Percentiles rank a stretch among this genome's conserved stretches.
Evolutionary conservation across 495 filamentous ascomycete genomes (phyloP).

Genomic region (Astrothelium macrocarpum): DNA sequence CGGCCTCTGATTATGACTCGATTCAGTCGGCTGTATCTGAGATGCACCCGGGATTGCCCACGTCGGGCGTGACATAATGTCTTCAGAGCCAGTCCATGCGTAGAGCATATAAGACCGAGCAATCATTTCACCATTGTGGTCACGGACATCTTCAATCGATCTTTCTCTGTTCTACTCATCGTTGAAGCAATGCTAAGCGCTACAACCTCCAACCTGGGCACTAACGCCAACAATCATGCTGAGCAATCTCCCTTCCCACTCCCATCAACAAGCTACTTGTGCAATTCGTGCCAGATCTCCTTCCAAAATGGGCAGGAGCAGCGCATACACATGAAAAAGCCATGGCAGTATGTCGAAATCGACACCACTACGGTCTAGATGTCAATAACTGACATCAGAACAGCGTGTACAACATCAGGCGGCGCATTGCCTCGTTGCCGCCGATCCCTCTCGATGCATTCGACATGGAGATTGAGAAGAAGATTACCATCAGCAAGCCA

Average conservation of each 20-base stretch:
- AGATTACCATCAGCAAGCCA: constrained; percentile 10
- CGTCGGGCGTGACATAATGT: constrained; percentile 9
- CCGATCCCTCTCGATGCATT: constrained; percentile 14
- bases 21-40: constrained; percentile 10
- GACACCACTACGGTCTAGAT: constrained; percentile 5
- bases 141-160: constrained; percentile 13
- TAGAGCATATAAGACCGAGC: constrained; percentile 12
- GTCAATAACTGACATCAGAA: constrained; percentile 9
- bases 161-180: constrained; percentile 10
- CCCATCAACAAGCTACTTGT: constrained; percentile 12
- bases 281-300: constrained; percentile 4
- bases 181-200: constrained; percentile 13
- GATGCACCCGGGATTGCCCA: constrained; percentile 10
- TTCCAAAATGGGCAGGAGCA: constrained; percentile 18
- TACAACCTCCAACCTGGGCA: constrained; percentile 9
- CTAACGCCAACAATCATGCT: constrained; percentile 9
- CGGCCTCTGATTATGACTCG: constrained; percentile 8
- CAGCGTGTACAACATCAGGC: constrained; percentile 22
- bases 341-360: constrained; percentile 20
- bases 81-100: constrained; percentile 11
- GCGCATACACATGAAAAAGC: constrained; percentile 21
- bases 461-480: constrained; percentile 12
- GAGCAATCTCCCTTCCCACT: constrained; percentile 12
- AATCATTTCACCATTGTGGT: constrained; percentile 12
- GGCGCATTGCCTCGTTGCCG: constrained; percentile 19